Conservation (phyloP, 345 rosid genomes). For the Cardamine chenopodiifolia region DNA sequence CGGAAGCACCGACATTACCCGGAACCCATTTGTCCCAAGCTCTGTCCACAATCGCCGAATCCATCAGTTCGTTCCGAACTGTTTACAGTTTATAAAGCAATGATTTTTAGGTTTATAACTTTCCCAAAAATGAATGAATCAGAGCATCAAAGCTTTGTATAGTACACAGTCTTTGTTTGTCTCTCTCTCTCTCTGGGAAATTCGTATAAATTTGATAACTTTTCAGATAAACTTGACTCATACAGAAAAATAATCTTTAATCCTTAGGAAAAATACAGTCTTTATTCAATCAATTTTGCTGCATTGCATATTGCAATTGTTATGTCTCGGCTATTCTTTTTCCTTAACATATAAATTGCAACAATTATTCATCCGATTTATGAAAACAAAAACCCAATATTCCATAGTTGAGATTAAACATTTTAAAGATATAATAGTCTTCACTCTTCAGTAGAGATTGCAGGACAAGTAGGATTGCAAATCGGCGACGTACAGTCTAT, state of each 20-base stretch:
- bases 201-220: neutral
- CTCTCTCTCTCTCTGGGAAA: neutral
- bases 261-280: neutral
- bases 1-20: constrained; percentile 57
- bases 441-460: constrained; percentile 39
- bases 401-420: neutral
- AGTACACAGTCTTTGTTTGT: neutral
- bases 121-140: neutral
- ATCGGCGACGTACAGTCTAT: constrained; percentile 81
- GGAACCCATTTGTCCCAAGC: constrained; percentile 85
- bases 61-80: constrained; percentile 48
- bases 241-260: neutral
- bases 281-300: constrained; percentile 17
- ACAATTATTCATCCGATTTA: neutral
- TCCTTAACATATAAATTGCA: neutral
- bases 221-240: constrained; percentile 5
- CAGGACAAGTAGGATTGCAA: constrained; percentile 83
- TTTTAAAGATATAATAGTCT: neutral
- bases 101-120: constrained; percentile 13
- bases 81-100: neutral
- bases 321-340: neutral
- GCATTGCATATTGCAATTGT: constrained; percentile 1
- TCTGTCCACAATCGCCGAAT: constrained; percentile 60
- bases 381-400: neutral
- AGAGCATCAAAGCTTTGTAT: neutral